Conservation (phyloP, 192 early-diverging fungal genomes). For the Piromyces finnis region DNA sequence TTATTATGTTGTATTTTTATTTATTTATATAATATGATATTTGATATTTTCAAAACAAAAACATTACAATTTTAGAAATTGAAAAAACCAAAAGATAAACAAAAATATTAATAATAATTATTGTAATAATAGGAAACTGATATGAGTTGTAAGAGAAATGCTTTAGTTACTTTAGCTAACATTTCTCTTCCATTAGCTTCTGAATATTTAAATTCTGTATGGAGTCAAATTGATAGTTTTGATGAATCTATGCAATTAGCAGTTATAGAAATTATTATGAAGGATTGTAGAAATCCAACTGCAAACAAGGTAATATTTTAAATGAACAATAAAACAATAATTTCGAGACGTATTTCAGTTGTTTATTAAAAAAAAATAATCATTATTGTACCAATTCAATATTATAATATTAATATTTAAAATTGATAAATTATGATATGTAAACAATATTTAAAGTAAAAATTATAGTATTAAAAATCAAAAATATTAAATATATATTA, state of each 20-base stretch:
- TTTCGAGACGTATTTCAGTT: no score
- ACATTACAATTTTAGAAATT: not conserved
- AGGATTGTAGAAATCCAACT: constrained; percentile 59
- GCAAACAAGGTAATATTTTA: constrained; percentile 55
- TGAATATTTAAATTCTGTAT: constrained; percentile 60
- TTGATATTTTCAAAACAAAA: no score
- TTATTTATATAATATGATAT: no score
- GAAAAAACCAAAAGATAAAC: not conserved
- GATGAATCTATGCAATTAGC: constrained; percentile 89
- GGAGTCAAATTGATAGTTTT: constrained; percentile 51
- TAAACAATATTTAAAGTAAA: no score
- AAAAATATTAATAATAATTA: no score
- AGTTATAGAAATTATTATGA: constrained; percentile 86
- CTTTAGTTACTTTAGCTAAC: constrained; percentile 79
- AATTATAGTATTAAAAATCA: not conserved
- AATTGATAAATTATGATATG: no score
- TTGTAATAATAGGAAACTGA: constrained; percentile 59
- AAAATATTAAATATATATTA: not conserved
- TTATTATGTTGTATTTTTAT: no score
- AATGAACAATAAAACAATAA: no score
- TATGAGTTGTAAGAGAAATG: constrained; percentile 79
- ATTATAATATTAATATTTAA: no score
- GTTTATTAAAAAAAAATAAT: no score
- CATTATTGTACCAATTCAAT: no score
- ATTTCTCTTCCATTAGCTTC: constrained; percentile 60